Conservation (phyloP, 257 asterid species). For the Catharanthus roseus region DNA sequence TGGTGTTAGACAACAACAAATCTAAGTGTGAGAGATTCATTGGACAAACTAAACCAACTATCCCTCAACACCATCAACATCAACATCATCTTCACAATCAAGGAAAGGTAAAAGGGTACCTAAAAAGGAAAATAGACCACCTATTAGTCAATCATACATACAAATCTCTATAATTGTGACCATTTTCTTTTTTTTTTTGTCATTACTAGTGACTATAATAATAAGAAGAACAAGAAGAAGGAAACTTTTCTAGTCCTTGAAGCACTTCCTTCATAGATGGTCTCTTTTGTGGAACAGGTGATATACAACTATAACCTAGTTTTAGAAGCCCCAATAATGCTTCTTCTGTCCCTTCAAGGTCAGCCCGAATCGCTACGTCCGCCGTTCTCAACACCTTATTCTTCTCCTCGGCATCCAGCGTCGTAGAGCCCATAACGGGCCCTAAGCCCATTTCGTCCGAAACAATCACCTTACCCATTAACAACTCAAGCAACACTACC, state of each 20-base stretch:
- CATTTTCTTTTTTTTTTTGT: no score
- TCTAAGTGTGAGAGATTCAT: not conserved
- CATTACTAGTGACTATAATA: constrained; percentile 35
- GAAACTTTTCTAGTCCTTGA: constrained; percentile 77
- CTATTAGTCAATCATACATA: constrained; percentile 40
- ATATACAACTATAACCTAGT: constrained; percentile 67
- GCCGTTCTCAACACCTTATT: constrained; percentile 52
- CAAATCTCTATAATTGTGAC: constrained; percentile 34
- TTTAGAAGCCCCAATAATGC: constrained; percentile 53
- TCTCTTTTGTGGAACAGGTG: constrained; percentile 74
- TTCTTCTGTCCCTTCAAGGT: constrained; percentile 85
- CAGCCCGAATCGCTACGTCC: constrained; percentile 75
- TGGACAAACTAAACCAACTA: not conserved
- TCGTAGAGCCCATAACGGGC: constrained; percentile 24
- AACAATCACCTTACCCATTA: constrained; percentile 60
- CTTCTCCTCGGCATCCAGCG: constrained; percentile 42
- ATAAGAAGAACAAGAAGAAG: constrained; percentile 30
- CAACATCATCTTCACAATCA: constrained; percentile 7
- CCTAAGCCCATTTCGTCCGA: constrained; percentile 70
- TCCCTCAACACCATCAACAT: not conserved
- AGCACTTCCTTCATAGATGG: constrained; percentile 80
- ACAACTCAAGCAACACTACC: constrained; percentile 57
- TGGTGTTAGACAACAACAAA: constrained; percentile 4
- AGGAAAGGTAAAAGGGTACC: not conserved
- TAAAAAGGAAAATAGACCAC: constrained; percentile 9